Evolutionary conservation across 2,329 filamentous ascomycete species (phyloP), one percentile per base, ranked within the genome.

Genomic region (Ambrosiella beaveri): DNA sequence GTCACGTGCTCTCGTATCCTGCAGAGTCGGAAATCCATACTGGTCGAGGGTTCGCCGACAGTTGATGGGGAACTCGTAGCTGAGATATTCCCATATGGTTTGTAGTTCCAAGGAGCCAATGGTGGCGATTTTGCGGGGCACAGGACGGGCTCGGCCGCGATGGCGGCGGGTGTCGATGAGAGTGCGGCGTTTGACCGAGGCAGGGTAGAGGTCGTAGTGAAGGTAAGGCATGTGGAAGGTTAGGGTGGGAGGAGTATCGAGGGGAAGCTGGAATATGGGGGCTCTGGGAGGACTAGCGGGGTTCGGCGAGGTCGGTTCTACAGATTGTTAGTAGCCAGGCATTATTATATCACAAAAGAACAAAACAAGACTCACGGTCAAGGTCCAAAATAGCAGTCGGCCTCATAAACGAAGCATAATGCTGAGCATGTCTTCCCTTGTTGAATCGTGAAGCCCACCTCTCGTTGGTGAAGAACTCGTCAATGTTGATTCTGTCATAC

Each of bases 151-250:
- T 37, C 79, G 70, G 2, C 78, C 78, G 57, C 81, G 77, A 0
- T 66, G 66, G 35, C 79, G 65, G 5, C 81, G 72, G 15, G 75
- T 69, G 13, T 72, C 66, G 36, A 84, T 76, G 2, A 82, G 68
- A 39, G 76, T 74, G 0, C 80, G 76, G 1, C 81, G 74, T 41
- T 73, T 71, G 8, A 82, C 70, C 1, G 84, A 69, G 52, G 75
- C 75, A 58, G 74, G 71, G 64, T 84, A 84, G 0, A 78, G 81
- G 63, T 84, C 81, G 64, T 81, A 84, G 61, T 84, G 80, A 0
- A 84, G 73, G 63, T 83, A 81, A 0, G 79, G 79, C 0, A 81
- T 66, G 59, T 77, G 79, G 0, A 79, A 64, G 40, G 75, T 78
- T 0, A 78, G 69, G 56, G 66, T 63, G 44, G 69, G 63, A 5